phyloP scores from a whole-genome alignment of 768 basidiomycete species.

The Termitomyces eurrhizus region DNA sequence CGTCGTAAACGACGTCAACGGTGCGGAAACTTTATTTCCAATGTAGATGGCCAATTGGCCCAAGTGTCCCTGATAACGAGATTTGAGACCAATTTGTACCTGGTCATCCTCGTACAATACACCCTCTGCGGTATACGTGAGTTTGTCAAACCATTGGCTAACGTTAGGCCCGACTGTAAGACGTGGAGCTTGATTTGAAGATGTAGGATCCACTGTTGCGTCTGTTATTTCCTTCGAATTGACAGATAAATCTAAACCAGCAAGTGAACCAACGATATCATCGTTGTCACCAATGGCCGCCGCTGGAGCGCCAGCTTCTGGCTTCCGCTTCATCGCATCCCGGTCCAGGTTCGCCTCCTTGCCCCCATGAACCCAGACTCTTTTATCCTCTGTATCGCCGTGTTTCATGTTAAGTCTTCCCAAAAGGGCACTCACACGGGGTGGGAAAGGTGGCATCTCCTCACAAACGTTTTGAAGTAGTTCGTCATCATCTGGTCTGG shows the following conservation, averaged over 20 bases:
- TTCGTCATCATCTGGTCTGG: constrained; percentile 84
- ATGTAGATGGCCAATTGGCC: constrained; percentile 94
- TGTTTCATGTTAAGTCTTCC: constrained; percentile 86
- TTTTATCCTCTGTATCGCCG: constrained; percentile 90
- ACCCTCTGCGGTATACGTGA: constrained; percentile 78
- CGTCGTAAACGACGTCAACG: constrained; percentile 90
- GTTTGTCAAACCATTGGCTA: constrained; percentile 86
- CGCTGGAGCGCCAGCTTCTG: constrained; percentile 27
- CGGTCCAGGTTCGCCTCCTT: constrained; percentile 86
- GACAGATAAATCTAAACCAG: constrained; percentile 71
- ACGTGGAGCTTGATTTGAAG: constrained; percentile 38
- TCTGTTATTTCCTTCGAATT: constrained; percentile 14
- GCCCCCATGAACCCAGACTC: constrained; percentile 95
- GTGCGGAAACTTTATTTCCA: constrained; percentile 88
- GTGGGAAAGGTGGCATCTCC: constrained; percentile 98
- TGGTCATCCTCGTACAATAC: constrained; percentile 95
- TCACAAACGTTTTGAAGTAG: constrained; percentile 93
- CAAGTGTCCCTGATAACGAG: constrained; percentile 91
- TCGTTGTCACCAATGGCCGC: constrained; percentile 26
- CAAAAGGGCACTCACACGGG: constrained; percentile 86
- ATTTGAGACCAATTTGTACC: constrained; percentile 94
- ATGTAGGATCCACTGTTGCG: constrained; percentile 12
- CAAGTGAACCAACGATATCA: constrained; percentile 70
- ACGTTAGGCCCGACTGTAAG: constrained; percentile 67
- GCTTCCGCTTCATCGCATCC: constrained; percentile 54